These are phyloP conservation scores for Debaryomyces udenii DNA, from an alignment of 1,139 yeast genomes.

Conservation along the genomic window DNA sequence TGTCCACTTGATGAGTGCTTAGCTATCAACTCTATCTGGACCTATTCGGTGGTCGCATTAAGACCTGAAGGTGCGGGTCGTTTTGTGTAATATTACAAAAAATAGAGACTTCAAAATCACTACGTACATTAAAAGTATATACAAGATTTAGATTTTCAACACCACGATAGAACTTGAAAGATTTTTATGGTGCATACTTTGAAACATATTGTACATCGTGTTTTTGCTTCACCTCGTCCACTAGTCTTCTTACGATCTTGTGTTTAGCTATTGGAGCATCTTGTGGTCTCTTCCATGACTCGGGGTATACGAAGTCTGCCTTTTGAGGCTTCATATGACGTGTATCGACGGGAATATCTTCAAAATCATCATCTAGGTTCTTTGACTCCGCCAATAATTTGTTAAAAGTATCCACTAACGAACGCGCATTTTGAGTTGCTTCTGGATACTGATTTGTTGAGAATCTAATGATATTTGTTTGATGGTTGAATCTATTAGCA, in stretches of 20 bases:
- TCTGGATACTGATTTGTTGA: constrained; percentile 66
- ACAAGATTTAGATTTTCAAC: constrained; percentile 9
- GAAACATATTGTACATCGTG: constrained; percentile 38
- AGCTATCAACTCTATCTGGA: no score
- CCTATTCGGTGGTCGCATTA: background rate
- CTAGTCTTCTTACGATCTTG: constrained; percentile 35
- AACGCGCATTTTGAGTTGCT: constrained; percentile 84
- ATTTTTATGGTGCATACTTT: constrained; percentile 17
- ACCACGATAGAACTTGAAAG: background rate
- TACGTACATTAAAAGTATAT: constrained; percentile 7
- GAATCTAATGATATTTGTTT: constrained; percentile 61
- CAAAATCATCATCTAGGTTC: constrained; percentile 62
- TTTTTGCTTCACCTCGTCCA: constrained; percentile 34
- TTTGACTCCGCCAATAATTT: constrained; percentile 67
- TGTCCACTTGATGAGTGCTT: no score
- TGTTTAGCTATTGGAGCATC: constrained; percentile 55
- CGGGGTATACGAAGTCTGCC: constrained; percentile 62
- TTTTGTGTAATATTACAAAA: constrained; percentile 2
- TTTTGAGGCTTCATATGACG: constrained; percentile 62
- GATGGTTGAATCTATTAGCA: constrained; percentile 73
- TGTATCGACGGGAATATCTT: constrained; percentile 80
- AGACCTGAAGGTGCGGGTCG: no score
- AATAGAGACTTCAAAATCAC: no score
- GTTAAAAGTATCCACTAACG: constrained; percentile 64
- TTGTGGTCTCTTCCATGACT: constrained; percentile 81